Base-by-base conservation (phyloP, 2,329 filamentous ascomycete genomes). In the Botrytis tulipae region DNA sequence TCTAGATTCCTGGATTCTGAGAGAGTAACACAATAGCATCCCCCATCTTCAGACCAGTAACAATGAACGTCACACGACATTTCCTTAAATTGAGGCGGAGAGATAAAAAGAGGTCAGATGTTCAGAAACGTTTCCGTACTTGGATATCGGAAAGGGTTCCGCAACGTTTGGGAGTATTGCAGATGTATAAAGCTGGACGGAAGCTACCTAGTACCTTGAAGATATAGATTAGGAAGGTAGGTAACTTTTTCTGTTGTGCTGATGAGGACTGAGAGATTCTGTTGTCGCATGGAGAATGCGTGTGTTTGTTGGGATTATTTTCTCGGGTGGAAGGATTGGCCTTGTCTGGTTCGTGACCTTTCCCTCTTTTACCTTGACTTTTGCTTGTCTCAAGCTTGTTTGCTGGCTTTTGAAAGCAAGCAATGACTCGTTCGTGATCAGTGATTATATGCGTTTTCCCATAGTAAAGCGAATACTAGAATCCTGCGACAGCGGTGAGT, bases 31-130 rank as follows among this genome's bases (percentile, higher is more conserved):
- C 35, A 40, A 57, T n/a, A 57, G 7, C n/a, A 29, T 54, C 25
- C 37, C 37, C 46, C 29, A 40, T 40, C 60, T 40, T 22, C 48
- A 57, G 29, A 25, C 44, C 44, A 71, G 35, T n/a, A 63, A 65
- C 54, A 51, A 25, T 66, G 70, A 42, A 22, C 42, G 70, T 72
- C 46, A 59, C 70, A 72, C 70, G 37, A 59, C 70, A n/a, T 14
- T 54, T 68, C 66, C 14, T 35, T 66, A 25, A 9, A 63, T 32
- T 44, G 57, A 48, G 70, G 46, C 59, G 46, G 59, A 51, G 70
- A 48, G 70, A 42, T 68, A 22, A 57, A 68, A 51, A 60, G 70
- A 68, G 70, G 70, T 72, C 70, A 72, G 70, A 72, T 72, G 70
- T 68, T 68, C 70, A 72, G 9, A 44, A 72, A 68, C 62, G 70